Conservation (phyloP, 805 yeast species). For the Vanderwaltozyma tropicalis region DNA sequence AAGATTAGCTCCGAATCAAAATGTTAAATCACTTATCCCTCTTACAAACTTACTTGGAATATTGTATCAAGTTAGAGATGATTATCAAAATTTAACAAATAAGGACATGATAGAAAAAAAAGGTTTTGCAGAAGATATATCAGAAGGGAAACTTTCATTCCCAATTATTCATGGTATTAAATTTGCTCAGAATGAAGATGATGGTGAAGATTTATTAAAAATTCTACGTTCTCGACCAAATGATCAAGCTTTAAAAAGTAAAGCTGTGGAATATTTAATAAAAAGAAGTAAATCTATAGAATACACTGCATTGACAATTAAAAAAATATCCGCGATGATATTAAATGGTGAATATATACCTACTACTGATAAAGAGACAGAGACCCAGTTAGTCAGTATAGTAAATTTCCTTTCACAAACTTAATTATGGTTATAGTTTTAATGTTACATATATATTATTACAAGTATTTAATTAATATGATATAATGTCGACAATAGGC, state of each 20-base stretch:
- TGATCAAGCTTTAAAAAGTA: constrained; percentile 39
- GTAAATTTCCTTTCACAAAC: neutral
- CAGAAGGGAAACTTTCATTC: constrained; percentile 82
- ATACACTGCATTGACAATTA: constrained; percentile 12
- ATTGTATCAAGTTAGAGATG: constrained; percentile 79
- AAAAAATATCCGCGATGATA: constrained; percentile 13
- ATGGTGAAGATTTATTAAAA: constrained; percentile 34
- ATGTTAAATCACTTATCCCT: constrained; percentile 35
- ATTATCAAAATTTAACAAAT: constrained; percentile 56
- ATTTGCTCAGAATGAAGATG: constrained; percentile 7
- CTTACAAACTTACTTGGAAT: constrained; percentile 72
- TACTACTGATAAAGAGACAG: neutral
- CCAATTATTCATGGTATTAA: constrained; percentile 66
- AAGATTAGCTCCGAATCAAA: constrained; percentile 9
- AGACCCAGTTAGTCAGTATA: neutral
- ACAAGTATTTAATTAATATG: too few species aligned
- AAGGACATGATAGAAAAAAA: constrained; percentile 42
- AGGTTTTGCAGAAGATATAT: constrained; percentile 77
- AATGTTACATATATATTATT: neutral
- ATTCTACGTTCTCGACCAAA: constrained; percentile 45
- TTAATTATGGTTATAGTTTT: neutral
- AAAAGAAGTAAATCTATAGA: constrained; percentile 23
- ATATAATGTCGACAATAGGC: too few species aligned
- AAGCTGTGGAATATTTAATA: constrained; percentile 40
- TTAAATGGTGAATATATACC: constrained; percentile 17